Evolutionary conservation across 2,329 filamentous ascomycete species (phyloP).

Genomic region (Xylaria polymorpha): DNA sequence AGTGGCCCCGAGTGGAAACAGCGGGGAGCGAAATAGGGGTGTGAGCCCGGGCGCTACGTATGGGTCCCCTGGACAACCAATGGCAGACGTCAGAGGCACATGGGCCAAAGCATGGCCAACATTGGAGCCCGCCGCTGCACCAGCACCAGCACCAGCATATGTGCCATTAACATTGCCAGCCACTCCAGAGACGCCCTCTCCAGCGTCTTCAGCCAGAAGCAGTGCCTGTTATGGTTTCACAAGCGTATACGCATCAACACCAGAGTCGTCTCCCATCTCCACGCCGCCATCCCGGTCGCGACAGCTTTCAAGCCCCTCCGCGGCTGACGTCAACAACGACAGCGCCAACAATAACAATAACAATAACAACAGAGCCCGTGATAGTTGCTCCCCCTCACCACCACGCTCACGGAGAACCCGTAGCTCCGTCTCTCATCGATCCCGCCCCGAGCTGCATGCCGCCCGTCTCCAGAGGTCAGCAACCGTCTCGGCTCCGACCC

Average conservation of each 20-base stretch:
- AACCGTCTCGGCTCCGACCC: slow-evolving; percentile 50
- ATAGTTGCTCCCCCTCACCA: slow-evolving; percentile 38
- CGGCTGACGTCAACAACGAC: slow-evolving; percentile 7
- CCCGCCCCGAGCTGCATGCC: slow-evolving; percentile 58
- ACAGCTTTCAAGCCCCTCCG: slow-evolving; percentile 26
- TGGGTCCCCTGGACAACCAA: slow-evolving; percentile 48
- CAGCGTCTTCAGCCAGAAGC: slow-evolving; percentile 29
- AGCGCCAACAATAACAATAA: slow-evolving; percentile 5
- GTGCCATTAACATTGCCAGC: slow-evolving; percentile 29
- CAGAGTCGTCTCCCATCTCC: slow-evolving; percentile 31
- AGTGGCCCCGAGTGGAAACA: slow-evolving; percentile 19
- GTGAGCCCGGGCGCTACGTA: slow-evolving; percentile 23
- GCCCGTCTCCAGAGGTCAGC: slow-evolving; percentile 60
- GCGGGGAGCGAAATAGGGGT: slow-evolving; percentile 47
- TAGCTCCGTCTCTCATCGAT: slow-evolving; percentile 39
- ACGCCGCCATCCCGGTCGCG: slow-evolving; percentile 24
- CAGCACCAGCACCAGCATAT: slow-evolving; percentile 29
- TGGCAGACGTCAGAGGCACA: slow-evolving; percentile 43
- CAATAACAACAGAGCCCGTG: slow-evolving; percentile 19
- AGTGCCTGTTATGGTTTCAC: slow-evolving; percentile 41
- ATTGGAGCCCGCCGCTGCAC: slow-evolving; percentile 44
- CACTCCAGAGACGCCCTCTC: slow-evolving; percentile 30
- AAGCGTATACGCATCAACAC: slow-evolving; percentile 41
- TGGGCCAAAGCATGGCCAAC: slow-evolving; percentile 45
- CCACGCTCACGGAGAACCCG: slow-evolving; percentile 42